Evolutionary conservation across 2,329 filamentous ascomycete species (phyloP).

Genomic region (Colletotrichum sp.): DNA sequence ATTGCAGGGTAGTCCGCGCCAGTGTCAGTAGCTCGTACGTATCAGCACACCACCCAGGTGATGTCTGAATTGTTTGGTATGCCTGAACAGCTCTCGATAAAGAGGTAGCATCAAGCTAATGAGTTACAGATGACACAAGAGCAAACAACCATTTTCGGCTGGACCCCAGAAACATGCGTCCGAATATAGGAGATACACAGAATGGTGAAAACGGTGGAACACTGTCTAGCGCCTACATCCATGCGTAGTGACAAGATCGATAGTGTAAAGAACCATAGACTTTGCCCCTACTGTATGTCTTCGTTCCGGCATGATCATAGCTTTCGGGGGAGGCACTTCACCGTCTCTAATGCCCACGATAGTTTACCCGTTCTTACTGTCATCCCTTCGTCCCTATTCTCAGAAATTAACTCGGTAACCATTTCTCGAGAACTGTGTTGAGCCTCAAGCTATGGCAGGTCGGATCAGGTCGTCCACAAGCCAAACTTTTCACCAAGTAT

Average conservation of each 20-base stretch:
- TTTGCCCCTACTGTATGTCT: not conserved
- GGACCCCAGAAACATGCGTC: not conserved
- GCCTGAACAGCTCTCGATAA: not conserved
- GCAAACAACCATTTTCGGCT: not conserved
- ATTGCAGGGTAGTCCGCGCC: not conserved
- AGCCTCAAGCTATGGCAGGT: no score
- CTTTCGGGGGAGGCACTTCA: not conserved
- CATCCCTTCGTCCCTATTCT: not conserved
- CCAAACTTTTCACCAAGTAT: not conserved
- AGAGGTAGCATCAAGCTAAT: not conserved
- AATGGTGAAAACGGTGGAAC: accelerated
- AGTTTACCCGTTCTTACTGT: not conserved
- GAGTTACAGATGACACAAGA: not conserved
- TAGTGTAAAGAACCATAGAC: accelerated
- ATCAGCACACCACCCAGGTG: not conserved
- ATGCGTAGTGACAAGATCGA: not conserved
- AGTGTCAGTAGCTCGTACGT: not conserved
- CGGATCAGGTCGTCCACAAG: not conserved
- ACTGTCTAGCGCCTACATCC: not conserved
- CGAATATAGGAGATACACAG: not conserved
- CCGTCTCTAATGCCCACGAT: not conserved
- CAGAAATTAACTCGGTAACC: no score
- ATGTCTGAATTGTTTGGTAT: not conserved
- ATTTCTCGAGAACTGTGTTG: no score
- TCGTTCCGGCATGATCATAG: not conserved